Conservation (phyloP, 73 alveolate species). For the Halteria grandinella region DNA sequence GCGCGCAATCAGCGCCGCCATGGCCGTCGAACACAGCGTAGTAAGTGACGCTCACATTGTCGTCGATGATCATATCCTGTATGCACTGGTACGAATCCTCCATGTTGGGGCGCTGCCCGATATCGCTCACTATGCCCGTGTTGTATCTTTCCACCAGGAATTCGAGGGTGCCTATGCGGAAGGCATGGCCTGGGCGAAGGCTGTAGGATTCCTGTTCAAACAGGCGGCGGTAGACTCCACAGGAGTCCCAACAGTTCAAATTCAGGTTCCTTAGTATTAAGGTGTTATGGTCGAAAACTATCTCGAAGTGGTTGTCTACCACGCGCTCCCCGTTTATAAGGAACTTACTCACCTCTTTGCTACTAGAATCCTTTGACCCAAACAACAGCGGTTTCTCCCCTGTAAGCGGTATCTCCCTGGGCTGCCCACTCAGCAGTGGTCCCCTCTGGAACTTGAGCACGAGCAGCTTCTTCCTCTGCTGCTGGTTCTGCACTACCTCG, state of each 20-base stretch:
- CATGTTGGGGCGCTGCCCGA: conserved; percentile 64
- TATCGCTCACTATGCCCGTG: conserved; percentile 70
- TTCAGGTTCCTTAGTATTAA: conserved; percentile 31
- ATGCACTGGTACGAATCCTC: conserved; percentile 60
- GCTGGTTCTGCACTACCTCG: conserved; percentile 12
- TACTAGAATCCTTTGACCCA: conserved; percentile 57
- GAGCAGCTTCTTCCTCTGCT: conserved; percentile 24
- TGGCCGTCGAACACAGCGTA: conserved; percentile 89
- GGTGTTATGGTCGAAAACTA: conserved; percentile 35
- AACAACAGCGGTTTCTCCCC: conserved; percentile 59
- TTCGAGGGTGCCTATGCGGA: conserved; percentile 69
- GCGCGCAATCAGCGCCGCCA: conserved; percentile 86
- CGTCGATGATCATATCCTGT: conserved; percentile 58
- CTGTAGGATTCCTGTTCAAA: conserved; percentile 35
- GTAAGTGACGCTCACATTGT: conserved; percentile 44
- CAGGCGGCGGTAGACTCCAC: conserved; percentile 58
- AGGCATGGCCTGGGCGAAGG: conserved; percentile 71
- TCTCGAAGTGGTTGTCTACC: conserved; percentile 67
- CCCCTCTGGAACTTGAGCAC: conserved; percentile 28
- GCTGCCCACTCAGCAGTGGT: conserved; percentile 13
- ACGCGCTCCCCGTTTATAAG: conserved; percentile 46
- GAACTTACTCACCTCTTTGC: conserved; percentile 38
- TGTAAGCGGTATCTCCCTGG: conserved; percentile 28
- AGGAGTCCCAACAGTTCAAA: conserved; percentile 50
- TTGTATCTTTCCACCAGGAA: conserved; percentile 71